Evolutionary conservation across 2,329 filamentous ascomycete species (phyloP).

Genomic region (Pseudocercospora ulei): DNA sequence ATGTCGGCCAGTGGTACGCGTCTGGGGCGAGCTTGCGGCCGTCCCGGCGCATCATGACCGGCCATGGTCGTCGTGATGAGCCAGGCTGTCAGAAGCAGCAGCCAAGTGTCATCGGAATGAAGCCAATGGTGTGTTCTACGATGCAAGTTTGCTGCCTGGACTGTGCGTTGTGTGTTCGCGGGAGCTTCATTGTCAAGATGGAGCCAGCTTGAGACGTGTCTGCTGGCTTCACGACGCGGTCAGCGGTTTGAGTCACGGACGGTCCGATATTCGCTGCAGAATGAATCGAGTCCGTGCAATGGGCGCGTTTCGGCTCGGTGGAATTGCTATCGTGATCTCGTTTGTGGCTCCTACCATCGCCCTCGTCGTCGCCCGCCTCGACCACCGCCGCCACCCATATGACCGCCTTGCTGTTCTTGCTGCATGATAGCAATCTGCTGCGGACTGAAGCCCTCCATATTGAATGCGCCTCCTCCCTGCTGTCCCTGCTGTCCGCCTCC

Average conservation of each 20-base stretch:
- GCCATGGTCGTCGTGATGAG: no score
- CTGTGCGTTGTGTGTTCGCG: background rate
- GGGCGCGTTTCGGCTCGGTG: no score
- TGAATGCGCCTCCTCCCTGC: constrained; percentile 14
- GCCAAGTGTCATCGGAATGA: no score
- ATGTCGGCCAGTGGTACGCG: background rate
- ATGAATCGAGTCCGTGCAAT: no score
- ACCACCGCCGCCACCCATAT: constrained; percentile 28
- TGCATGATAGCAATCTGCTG: constrained; percentile 35
- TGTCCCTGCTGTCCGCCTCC: constrained; percentile 14
- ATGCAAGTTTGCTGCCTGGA: constrained; percentile 1
- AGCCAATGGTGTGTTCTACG: no score
- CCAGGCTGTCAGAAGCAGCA: no score
- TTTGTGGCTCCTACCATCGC: constrained; percentile 15
- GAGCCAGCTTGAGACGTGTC: background rate
- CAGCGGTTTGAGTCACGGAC: background rate
- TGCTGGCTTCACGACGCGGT: no score
- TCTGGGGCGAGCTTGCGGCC: background rate
- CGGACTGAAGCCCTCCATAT: constrained; percentile 31
- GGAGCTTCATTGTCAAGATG: background rate
- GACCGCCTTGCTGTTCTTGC: constrained; percentile 25
- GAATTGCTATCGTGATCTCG: constrained; percentile 3
- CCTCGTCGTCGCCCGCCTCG: constrained; percentile 25
- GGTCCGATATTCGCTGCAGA: no score
- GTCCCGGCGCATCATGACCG: no score